These are phyloP conservation scores for Seiridium unicorne DNA, from an alignment of 2,329 filamentous ascomycete genomes.

Conservation along the genomic window DNA sequence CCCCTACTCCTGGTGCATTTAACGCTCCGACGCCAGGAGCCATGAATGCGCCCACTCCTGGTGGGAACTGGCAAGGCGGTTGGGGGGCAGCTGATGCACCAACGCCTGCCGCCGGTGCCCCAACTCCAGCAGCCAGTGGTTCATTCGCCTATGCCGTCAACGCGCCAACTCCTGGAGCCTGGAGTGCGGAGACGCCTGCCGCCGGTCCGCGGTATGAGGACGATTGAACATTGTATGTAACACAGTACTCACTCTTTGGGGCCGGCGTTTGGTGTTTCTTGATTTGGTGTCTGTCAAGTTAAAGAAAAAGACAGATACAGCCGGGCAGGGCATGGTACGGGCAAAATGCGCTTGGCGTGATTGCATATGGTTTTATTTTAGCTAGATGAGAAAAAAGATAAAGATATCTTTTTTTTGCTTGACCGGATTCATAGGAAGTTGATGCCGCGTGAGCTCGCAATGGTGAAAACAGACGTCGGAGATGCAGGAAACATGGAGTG, in stretches of 20 bases:
- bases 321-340: not conserved
- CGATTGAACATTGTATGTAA: conserved; percentile 17
- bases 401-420: not conserved
- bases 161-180: conserved; percentile 28
- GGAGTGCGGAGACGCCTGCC: conserved; percentile 28
- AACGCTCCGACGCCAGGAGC: conserved; percentile 66
- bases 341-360: not conserved
- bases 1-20: conserved; percentile 67
- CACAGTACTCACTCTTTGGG: not conserved
- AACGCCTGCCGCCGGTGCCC: conserved; percentile 6
- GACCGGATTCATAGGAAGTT: not conserved
- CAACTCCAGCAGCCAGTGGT: conserved; percentile 3
- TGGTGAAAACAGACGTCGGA: not conserved
- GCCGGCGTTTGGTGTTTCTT: not conserved
- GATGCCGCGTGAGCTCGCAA: too few species aligned
- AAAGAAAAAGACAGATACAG: not conserved
- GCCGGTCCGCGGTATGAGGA: conserved; percentile 30
- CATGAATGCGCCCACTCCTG: conserved; percentile 59
- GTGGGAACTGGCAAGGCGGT: conserved; percentile 36
- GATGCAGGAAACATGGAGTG: not conserved
- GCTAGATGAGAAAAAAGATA: not conserved
- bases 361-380: not conserved
- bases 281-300: not conserved
- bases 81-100: conserved; percentile 7
- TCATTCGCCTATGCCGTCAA: conserved; percentile 10